Evolutionary conservation across 768 basidiomycete genomes (phyloP), one percentile per base, ranked within the genome.

Genomic region (Tulasnella sp.): DNA sequence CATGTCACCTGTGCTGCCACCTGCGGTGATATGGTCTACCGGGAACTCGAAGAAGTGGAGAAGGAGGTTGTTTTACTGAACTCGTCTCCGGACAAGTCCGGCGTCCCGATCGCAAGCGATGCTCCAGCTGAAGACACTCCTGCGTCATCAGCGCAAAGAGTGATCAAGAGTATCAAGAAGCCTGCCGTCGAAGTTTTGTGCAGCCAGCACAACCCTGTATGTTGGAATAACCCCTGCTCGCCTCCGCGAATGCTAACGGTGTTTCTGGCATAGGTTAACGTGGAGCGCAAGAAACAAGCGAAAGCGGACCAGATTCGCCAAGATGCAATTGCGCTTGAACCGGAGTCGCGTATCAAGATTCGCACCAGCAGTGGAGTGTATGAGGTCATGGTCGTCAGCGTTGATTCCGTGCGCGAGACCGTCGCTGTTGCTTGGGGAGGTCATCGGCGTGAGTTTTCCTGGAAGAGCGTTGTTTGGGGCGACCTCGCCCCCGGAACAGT

Each of bases 1-100:
- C 97, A 99, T 81, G 91, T 97, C 37, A 91, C 90, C 3, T 99
- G 97, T 82, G 97, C 97, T 0, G 84, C 86, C 54, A 86, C 89
- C 25, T 83, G 82, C 14, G 83, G 84, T 2, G 81, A 84, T 4
- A 88, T 93, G 58, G 84, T 88, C 31, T 94, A 90, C 80, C 83
- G 82, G 1, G 85, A 92, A 40, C 68, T 90, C n/a, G 84, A 86
- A 70, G 91, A 92, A 79, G 88, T 93, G 0, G 91, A 93, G 83
- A 93, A 93, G 83, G 91, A 94, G 79, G 92, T 94, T 5, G 87
- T 94, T 17, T 82, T 93, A 42, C 79, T 90, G 64, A 68, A 69
- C 12, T 34, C 31, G n/a, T 34, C 42, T 1, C 29, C 68, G 31
- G 58, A 64, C 12, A 29, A 71, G 29, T 37, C 34, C 5, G 38